A percentile compares a stretch with the other conserved stretches of the same genome.
These are phyloP conservation scores for Vitis labrusca DNA, from an alignment of 164 flowering plant genomes.

Conservation along the genomic window DNA sequence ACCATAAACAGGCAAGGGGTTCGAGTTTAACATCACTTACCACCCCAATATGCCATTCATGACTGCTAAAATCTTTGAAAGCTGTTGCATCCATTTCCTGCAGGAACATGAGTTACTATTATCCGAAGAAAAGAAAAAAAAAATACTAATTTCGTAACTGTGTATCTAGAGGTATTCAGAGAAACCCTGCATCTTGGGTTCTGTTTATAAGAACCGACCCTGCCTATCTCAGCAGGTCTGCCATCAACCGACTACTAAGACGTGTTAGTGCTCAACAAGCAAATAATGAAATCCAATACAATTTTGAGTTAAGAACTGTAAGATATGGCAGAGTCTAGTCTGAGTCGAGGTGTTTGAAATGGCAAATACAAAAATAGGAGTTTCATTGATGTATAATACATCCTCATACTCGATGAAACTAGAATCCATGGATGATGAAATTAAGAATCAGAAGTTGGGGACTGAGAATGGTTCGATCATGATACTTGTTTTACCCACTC, in stretches of 20 bases:
- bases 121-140: too few relatives aligned
- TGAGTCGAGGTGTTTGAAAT: neutral
- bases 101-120: slow-evolving; percentile 8
- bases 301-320: too few relatives aligned
- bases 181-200: neutral
- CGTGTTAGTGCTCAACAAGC: too few relatives aligned
- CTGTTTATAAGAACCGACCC: neutral
- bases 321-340: too few relatives aligned
- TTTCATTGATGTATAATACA: neutral
- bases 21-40: slow-evolving; percentile 41
- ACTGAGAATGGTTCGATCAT: neutral
- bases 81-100: slow-evolving; percentile 95
- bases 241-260: too few relatives aligned
- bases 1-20: neutral
- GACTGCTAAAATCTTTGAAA: slow-evolving; percentile 57
- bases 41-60: slow-evolving; percentile 91
- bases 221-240: neutral
- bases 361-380: neutral
- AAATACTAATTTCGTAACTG: neutral
- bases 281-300: too few relatives aligned
- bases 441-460: neutral
- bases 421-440: neutral
- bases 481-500: neutral
- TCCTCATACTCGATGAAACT: neutral
- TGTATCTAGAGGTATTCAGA: neutral